Conservation (phyloP, 805 yeast genomes). For the Kodamaea hsintzibuensis region DNA sequence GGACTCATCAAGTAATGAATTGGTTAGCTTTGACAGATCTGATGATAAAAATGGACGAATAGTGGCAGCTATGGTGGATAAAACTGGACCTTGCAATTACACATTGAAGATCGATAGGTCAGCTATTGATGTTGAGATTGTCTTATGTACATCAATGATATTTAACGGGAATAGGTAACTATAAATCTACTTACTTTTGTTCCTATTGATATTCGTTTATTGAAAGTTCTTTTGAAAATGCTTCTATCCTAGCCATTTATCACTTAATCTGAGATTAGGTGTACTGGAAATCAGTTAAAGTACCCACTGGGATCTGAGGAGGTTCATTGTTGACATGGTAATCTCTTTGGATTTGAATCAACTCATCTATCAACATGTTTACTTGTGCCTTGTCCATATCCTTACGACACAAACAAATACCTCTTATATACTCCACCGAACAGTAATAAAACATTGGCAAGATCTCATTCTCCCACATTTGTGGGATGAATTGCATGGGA, state of each 20-base stretch:
- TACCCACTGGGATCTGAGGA: constrained; percentile 31
- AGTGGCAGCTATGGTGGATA: constrained; percentile 9
- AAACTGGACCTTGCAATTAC: constrained; percentile 2
- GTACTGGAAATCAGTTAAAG: constrained; percentile 33
- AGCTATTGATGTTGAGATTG: constrained; percentile 2
- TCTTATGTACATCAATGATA: constrained; percentile 8
- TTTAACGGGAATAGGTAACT: constrained; percentile 6
- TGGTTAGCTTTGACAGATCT: constrained; percentile 9
- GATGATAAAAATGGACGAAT: neutral
- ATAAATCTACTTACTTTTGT: neutral
- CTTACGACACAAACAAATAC: constrained; percentile 56
- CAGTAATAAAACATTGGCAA: constrained; percentile 72
- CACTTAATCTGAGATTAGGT: no score
- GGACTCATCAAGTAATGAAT: constrained; percentile 5
- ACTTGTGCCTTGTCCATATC: constrained; percentile 38
- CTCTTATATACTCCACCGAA: constrained; percentile 67
- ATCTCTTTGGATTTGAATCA: constrained; percentile 29
- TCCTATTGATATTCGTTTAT: no score
- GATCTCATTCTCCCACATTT: constrained; percentile 57
- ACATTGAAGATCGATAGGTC: constrained; percentile 9
- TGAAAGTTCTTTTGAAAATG: no score
- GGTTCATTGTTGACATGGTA: constrained; percentile 36
- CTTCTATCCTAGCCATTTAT: no score
- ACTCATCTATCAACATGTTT: constrained; percentile 26
- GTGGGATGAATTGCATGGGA: constrained; percentile 34